These are phyloP conservation scores for Bryoerythrophyllum caledonicum DNA, from an alignment of 225 moss, liverwort and hornwort genomes.

Conservation along the genomic window DNA sequence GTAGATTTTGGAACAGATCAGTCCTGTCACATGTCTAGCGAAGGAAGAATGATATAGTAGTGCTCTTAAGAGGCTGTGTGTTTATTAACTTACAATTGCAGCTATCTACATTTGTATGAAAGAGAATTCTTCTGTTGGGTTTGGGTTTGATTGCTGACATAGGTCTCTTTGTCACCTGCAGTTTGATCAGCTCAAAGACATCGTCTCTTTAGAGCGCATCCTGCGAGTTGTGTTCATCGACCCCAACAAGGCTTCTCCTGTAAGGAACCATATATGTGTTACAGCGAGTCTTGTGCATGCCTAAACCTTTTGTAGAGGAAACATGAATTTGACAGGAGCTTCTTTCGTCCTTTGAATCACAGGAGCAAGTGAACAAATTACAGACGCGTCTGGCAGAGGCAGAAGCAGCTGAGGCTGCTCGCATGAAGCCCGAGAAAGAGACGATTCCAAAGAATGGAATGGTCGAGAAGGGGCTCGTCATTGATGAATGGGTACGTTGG, in stretches of 20 bases:
- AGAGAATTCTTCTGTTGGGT: background rate
- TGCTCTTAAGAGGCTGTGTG: background rate
- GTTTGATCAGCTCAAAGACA: conserved; percentile 76
- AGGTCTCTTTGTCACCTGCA: conserved; percentile 21
- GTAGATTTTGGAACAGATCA: background rate
- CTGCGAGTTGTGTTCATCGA: conserved; percentile 75
- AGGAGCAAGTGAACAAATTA: conserved; percentile 69
- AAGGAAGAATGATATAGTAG: background rate
- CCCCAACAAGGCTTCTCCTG: conserved; percentile 65
- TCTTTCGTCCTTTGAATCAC: background rate
- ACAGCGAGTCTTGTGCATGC: background rate
- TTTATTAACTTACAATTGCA: background rate
- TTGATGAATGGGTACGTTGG: conserved; percentile 73
- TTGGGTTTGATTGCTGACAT: conserved; percentile 2
- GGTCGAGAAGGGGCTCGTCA: conserved; percentile 64
- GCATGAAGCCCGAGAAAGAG: conserved; percentile 69
- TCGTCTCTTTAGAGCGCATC: conserved; percentile 75
- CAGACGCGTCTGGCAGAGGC: conserved; percentile 68
- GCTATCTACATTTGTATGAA: background rate
- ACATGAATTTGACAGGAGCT: background rate
- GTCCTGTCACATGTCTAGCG: background rate
- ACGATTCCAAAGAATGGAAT: conserved; percentile 46
- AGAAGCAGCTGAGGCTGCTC: conserved; percentile 74
- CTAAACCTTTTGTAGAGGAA: background rate
- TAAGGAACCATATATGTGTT: conserved; percentile 32